Evolutionary conservation across 805 yeast species (phyloP).

Genomic region (Candida odintsovae): DNA sequence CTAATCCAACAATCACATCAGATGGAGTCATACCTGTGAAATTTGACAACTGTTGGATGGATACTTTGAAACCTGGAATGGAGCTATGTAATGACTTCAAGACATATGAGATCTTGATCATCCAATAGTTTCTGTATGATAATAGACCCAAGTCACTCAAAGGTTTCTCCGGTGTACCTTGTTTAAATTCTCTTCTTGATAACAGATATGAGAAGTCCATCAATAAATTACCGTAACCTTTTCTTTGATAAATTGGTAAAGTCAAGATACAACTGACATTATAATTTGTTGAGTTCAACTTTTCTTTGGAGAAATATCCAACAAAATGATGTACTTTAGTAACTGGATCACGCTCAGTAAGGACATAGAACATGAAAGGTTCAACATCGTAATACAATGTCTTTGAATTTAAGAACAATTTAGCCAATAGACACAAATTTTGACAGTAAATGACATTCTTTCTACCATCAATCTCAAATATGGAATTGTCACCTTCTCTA

Average conservation of each 20-base stretch:
- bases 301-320: slow-evolving; percentile 91
- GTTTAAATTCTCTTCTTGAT: slow-evolving; percentile 65
- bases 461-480: slow-evolving; percentile 93
- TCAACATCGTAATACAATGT: slow-evolving; percentile 93
- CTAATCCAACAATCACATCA: slow-evolving; percentile 84
- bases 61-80: slow-evolving; percentile 23
- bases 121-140: slow-evolving; percentile 89
- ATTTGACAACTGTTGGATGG: slow-evolving; percentile 58
- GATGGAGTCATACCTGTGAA: slow-evolving; percentile 82
- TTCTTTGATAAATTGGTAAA: slow-evolving; percentile 78
- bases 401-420: slow-evolving; percentile 83
- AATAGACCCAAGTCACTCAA: slow-evolving; percentile 78
- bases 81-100: slow-evolving; percentile 15
- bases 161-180: slow-evolving; percentile 96
- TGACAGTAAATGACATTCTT: slow-evolving; percentile 80
- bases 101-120: slow-evolving; percentile 47
- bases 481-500: slow-evolving; percentile 59
- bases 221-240: slow-evolving; percentile 83
- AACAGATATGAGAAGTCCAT: slow-evolving; percentile 86
- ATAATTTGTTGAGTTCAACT: slow-evolving; percentile 63
- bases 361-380: slow-evolving; percentile 84
- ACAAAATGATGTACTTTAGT: slow-evolving; percentile 63
- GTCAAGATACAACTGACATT: slow-evolving; percentile 90
- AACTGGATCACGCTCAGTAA: slow-evolving; percentile 58
- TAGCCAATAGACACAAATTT: slow-evolving; percentile 83